Percentiles rank a stretch among this genome's conserved stretches.
phyloP scores from a whole-genome alignment of 73 alveolate species.

The Durusdinium trenchii region DNA sequence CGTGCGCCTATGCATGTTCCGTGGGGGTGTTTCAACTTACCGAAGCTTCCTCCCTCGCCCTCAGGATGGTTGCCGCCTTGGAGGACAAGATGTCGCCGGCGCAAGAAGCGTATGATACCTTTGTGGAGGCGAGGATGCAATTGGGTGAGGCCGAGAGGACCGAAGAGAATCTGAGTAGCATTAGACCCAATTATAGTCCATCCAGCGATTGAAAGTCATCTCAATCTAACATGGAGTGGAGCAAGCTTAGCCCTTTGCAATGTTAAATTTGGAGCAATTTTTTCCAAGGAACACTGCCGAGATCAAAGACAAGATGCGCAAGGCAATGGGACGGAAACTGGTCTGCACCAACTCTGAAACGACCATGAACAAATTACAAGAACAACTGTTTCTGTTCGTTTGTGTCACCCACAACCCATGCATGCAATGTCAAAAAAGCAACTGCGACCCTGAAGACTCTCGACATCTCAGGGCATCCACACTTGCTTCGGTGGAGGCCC shows the following conservation, averaged over 20 bases:
- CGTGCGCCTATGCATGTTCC: too few relatives aligned
- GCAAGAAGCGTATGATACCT: neutral
- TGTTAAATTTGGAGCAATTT: too few relatives aligned
- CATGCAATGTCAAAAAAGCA: too few relatives aligned
- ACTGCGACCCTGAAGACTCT: too few relatives aligned
- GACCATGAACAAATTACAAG: too few relatives aligned
- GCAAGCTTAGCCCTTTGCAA: too few relatives aligned
- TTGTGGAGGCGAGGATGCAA: neutral
- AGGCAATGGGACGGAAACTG: neutral
- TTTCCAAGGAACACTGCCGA: neutral
- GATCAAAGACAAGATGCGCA: neutral
- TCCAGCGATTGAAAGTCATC: neutral
- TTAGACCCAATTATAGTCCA: neutral
- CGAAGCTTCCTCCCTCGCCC: neutral
- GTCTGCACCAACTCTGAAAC: neutral
- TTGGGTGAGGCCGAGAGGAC: neutral
- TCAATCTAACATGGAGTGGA: too few relatives aligned
- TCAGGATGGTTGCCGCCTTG: neutral
- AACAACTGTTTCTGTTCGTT: too few relatives aligned
- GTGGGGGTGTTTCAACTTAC: neutral
- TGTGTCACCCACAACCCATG: too few relatives aligned
- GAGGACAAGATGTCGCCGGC: neutral
- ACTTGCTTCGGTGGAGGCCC: slow-evolving; percentile 10
- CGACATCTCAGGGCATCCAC: neutral
- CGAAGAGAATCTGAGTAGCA: neutral